Evolutionary conservation across 1,284 basidiomycete genomes (phyloP), one percentile per base, ranked within the genome.

Genomic region (Austroboletus olivaceoglutinosus): DNA sequence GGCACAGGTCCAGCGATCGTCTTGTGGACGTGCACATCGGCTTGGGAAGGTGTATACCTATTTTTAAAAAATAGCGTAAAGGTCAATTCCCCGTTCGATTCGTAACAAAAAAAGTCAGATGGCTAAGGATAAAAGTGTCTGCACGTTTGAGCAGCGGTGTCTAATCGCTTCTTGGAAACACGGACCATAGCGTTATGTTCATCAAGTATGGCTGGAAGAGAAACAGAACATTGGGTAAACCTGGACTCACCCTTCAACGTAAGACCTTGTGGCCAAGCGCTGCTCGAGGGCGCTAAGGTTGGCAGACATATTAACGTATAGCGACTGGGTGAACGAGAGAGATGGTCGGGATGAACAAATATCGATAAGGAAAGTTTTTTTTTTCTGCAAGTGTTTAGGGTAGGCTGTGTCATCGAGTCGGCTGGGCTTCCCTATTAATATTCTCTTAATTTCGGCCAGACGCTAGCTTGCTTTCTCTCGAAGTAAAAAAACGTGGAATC

Each of bases 91-190:
- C 18, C 50, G 48, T 50, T 43, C 38, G 45, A 44, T 37, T 29
- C 25, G 16, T 15, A 48, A 43, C 51, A 58, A 56, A 30, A 57
- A 57, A 61, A 59, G 70, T 96, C 93, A 96, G 93, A 86, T 69
- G 71, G 88, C 91, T 88, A 91, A 83, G 90, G 81, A 79, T 77
- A 56, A 34, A 67, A 61, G 69, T 89, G 62, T 93, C 91, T 77
- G 87, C 91, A 92, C 76, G 71, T 69, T 80, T 75, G 76, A 78
- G 75, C 82, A 86, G 89, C 88, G 93, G 83, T 91, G 91, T 95
- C 92, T 96, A 91, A 79, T 89, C 93, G 88, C 90, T 84, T 87
- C 91, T 96, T 89, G 85, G 92, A 93, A 95, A 95, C 93, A 94
- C 92, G 92, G 92, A 95, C 91, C 92, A 94, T 91, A 92, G 90